Evolutionary conservation across 805 yeast genomes (phyloP).

Genomic region (Metschnikowia shivogae): DNA sequence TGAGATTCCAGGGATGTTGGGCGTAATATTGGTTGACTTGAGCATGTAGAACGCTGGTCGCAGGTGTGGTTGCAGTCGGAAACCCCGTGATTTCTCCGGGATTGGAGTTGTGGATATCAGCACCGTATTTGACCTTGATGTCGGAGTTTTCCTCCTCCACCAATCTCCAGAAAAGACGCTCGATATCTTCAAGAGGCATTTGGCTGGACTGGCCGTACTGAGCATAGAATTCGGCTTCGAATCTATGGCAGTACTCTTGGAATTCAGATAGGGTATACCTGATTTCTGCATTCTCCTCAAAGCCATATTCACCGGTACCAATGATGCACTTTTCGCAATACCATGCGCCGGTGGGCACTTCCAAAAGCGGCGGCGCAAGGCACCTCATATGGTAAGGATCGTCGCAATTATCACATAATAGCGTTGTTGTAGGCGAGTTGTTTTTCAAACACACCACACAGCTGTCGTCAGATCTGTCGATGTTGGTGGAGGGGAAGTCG

Average conservation of each 20-base stretch:
- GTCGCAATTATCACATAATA: conserved; percentile 74
- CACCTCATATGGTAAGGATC: conserved; percentile 65
- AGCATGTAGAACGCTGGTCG: conserved; percentile 11
- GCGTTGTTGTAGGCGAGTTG: conserved; percentile 43
- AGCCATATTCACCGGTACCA: conserved; percentile 86
- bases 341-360: conserved; percentile 64
- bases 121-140: conserved; percentile 73
- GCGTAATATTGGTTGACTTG: conserved; percentile 29
- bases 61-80: conserved; percentile 40
- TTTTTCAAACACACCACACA: conserved; percentile 48
- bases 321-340: conserved; percentile 79
- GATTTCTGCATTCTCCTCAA: conserved; percentile 58
- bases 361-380: conserved; percentile 50
- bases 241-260: conserved; percentile 48
- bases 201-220: conserved; percentile 14
- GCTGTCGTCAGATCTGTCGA: conserved; percentile 22
- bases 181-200: conserved; percentile 44
- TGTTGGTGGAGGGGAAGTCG: conserved; percentile 32
- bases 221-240: conserved; percentile 40
- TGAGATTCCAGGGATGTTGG: conserved; percentile 70
- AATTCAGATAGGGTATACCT: conserved; percentile 60
- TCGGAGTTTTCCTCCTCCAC: conserved; percentile 38
- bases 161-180: conserved; percentile 63
- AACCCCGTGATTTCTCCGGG: conserved; percentile 74
- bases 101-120: conserved; percentile 67